Evolutionary conservation across 2,329 filamentous ascomycete species (phyloP).

Genomic region (Botrytis medusae): DNA sequence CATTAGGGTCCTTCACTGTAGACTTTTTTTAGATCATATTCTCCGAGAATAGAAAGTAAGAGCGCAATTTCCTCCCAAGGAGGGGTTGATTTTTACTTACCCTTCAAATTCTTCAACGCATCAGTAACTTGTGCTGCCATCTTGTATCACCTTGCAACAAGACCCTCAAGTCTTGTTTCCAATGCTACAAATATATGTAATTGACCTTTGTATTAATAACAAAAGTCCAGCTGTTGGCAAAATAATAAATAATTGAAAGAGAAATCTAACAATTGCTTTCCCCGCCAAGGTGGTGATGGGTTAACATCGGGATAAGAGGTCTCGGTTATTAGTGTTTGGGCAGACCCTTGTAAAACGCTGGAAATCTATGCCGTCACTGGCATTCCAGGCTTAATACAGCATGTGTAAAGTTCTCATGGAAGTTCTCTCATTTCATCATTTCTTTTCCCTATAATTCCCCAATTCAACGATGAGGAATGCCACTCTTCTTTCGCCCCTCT

Average conservation of each 20-base stretch:
- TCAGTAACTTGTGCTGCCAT: slow-evolving; percentile 54
- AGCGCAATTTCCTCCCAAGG: slow-evolving; percentile 44
- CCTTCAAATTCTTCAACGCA: slow-evolving; percentile 91
- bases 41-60: slow-evolving; percentile 7
- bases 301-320: background rate
- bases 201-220: slow-evolving; percentile 10
- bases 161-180: background rate
- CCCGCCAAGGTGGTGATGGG: background rate
- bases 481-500: slow-evolving; percentile 44
- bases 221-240: background rate
- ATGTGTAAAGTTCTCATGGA: background rate
- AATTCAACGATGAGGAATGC: slow-evolving; percentile 51
- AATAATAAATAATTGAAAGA: background rate
- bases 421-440: slow-evolving; percentile 1
- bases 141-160: slow-evolving; percentile 18
- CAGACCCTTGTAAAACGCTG: background rate
- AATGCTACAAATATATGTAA: background rate
- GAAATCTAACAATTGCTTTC: slow-evolving; percentile 14
- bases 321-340: background rate
- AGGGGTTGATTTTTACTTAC: slow-evolving; percentile 44
- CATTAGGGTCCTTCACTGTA: slow-evolving; percentile 38
- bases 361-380: slow-evolving; percentile 13
- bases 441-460: background rate
- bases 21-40: slow-evolving; percentile 5
- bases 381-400: background rate